Percentiles rank a stretch among this genome's conserved stretches.
These are phyloP conservation scores for Guadua angustifolia DNA, from an alignment of 176 grass and related monocot genomes.

Conservation along the genomic window DNA sequence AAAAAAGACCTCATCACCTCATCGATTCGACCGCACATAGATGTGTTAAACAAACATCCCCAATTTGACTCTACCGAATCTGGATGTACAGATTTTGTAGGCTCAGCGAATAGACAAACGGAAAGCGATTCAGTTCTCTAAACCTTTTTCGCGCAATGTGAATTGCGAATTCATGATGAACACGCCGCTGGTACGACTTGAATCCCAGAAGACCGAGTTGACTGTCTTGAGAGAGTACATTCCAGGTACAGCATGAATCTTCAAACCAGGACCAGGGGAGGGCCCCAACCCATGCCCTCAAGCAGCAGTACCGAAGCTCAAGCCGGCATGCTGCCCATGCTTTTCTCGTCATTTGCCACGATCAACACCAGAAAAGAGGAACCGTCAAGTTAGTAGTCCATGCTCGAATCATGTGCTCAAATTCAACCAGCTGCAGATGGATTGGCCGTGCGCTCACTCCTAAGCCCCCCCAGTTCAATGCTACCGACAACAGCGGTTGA, in stretches of 20 bases:
- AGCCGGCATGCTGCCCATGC: constrained; percentile 21
- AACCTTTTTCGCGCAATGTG: constrained; percentile 7
- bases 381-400: constrained; percentile 10
- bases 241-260: constrained; percentile 34
- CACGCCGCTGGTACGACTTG: constrained; percentile 2
- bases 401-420: constrained; percentile 17
- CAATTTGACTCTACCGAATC: background rate
- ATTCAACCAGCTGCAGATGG: constrained; percentile 25
- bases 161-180: background rate
- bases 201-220: constrained; percentile 38
- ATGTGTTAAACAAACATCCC: background rate
- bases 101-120: background rate
- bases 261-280: constrained; percentile 15
- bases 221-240: constrained; percentile 39
- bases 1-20: background rate
- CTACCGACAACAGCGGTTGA: constrained; percentile 27
- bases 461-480: constrained; percentile 29
- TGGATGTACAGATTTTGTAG: background rate
- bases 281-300: background rate
- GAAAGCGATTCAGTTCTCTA: background rate
- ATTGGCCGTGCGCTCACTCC: constrained; percentile 10
- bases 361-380: constrained; percentile 46
- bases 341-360: constrained; percentile 31
- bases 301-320: constrained; percentile 33
- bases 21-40: background rate